A percentile compares a stretch with the other conserved stretches of the same genome.
Conservation (phyloP, 1,139 yeast genomes). For the Hemisphaericaspora xylanilytica region DNA sequence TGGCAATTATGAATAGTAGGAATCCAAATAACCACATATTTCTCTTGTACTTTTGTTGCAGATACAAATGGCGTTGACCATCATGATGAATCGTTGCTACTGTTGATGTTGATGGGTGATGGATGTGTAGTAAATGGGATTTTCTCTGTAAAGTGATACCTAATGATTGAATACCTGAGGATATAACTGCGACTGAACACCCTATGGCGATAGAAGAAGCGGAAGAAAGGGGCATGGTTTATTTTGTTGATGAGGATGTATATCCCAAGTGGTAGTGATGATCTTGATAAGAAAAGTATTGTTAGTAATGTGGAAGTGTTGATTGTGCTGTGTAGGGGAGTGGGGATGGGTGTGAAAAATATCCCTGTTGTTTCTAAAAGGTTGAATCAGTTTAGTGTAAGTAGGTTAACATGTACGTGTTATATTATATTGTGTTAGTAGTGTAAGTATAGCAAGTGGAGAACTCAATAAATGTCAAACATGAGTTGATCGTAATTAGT, state of each 20-base stretch:
- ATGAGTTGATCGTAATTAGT: too few species aligned
- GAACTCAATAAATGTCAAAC: too few species aligned
- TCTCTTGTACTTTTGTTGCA: conserved; percentile 44
- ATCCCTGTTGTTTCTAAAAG: too few species aligned
- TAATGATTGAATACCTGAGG: conserved; percentile 78
- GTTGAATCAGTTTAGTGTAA: too few species aligned
- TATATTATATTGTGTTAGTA: too few species aligned
- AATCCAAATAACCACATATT: conserved; percentile 79
- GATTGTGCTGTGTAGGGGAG: too few species aligned
- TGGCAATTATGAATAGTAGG: conserved; percentile 65
- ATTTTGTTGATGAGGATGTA: background rate
- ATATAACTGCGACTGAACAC: conserved; percentile 69
- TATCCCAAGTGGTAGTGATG: background rate
- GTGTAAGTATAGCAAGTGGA: too few species aligned
- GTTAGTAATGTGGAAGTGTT: too few species aligned
- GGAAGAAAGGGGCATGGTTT: conserved; percentile 11
- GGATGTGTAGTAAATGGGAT: conserved; percentile 52
- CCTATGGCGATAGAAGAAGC: conserved; percentile 46
- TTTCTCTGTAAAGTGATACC: conserved; percentile 84
- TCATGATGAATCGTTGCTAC: conserved; percentile 11
- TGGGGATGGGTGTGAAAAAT: too few species aligned
- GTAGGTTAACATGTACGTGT: too few species aligned
- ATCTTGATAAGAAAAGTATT: too few species aligned
- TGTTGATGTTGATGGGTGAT: conserved; percentile 10
- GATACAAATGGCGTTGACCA: conserved; percentile 8